A percentile compares a stretch with the other conserved stretches of the same genome.
phyloP scores from a whole-genome alignment of 2,329 filamentous ascomycete species.

The Ophiostoma novo-ulmi region DNA sequence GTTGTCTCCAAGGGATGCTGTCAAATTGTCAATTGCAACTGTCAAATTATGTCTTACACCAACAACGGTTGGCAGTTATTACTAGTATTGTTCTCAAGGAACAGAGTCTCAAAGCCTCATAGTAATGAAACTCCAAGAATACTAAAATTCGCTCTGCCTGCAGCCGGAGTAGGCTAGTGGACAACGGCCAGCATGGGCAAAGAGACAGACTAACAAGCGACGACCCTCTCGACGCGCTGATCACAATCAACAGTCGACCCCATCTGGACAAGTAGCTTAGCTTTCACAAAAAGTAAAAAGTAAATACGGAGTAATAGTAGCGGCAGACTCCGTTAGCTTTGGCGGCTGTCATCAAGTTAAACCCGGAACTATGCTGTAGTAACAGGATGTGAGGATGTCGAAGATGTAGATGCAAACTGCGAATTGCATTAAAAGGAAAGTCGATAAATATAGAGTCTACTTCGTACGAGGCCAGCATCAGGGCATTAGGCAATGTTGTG shows the following conservation, averaged over 20 bases:
- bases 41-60: not conserved
- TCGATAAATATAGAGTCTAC: not conserved
- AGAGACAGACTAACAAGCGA: not conserved
- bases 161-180: constrained; percentile 6
- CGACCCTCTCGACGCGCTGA: not conserved
- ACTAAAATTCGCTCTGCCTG: not conserved
- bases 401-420: not conserved
- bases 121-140: not conserved
- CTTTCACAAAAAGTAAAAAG: not conserved
- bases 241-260: not conserved
- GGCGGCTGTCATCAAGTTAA: not conserved
- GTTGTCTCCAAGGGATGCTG: not conserved
- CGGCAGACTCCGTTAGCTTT: not conserved
- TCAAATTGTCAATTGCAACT: not conserved
- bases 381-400: not conserved
- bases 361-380: not conserved
- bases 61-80: not conserved
- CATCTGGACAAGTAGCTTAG: not conserved
- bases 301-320: not conserved
- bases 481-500: not conserved
- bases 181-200: not conserved
- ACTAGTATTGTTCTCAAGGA: not conserved
- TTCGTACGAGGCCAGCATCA: not conserved
- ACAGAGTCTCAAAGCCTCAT: not conserved
- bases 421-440: not conserved